phyloP scores from a whole-genome alignment of 2,329 filamentous ascomycete species.

The Nectriaceae sp. region DNA sequence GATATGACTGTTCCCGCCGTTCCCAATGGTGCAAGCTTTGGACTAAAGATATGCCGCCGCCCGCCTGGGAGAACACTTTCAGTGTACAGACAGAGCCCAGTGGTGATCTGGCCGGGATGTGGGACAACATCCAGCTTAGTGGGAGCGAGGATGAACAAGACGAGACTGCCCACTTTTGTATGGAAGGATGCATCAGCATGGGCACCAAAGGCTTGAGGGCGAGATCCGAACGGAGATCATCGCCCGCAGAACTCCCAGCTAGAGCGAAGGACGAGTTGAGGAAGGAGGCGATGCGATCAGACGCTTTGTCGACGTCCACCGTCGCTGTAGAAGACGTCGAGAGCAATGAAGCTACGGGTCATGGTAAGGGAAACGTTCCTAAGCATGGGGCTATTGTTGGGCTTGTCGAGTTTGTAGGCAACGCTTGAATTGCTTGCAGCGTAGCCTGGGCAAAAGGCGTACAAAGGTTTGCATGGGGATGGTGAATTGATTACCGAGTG shows the following conservation, averaged over 20 bases:
- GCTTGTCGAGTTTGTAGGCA: no score
- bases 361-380: no score
- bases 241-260: neutral
- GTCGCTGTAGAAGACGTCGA: no score
- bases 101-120: conserved; percentile 15
- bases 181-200: neutral
- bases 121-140: conserved; percentile 18
- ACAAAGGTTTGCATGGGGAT: no score
- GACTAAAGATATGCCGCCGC: neutral
- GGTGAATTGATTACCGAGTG: no score
- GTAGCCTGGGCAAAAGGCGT: no score
- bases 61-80: conserved; percentile 5
- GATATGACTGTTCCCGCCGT: conserved; percentile 4
- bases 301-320: no score
- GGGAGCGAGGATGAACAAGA: conserved; percentile 3
- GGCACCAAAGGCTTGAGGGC: neutral
- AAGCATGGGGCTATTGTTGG: no score
- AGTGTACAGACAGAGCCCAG: conserved; percentile 8
- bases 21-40: neutral
- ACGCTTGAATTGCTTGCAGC: no score
- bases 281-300: no score
- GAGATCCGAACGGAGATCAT: neutral
- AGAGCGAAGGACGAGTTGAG: no score
- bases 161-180: conserved; percentile 1
- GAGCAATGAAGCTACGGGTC: no score